Base-by-base conservation (phyloP, 371 early-diverging fungal species). In the Rhizopus delemar region DNA sequence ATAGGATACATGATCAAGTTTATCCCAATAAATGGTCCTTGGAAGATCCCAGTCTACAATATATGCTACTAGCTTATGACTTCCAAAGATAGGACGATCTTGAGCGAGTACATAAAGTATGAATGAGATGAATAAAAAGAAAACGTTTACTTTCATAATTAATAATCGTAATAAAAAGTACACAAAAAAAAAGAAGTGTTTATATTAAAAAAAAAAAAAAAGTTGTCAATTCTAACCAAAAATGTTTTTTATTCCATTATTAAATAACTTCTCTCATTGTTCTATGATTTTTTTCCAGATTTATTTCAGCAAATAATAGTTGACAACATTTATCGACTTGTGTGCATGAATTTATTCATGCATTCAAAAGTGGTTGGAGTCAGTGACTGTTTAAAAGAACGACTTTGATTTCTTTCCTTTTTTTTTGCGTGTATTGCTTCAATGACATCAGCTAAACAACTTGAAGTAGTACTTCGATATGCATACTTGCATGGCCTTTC, bases 1-100 rank as follows among this genome's bases (percentile, higher is more conserved):
- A 51, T 78, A 78, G 38, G 66, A 60, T 22, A 78, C 56, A 62
- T 75, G 78, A 38, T 78, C 78, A 2, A 78, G 39, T 39, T 74
- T 78, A 16, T 56, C 34, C 75, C 75, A 78, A 9, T 69, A 68
- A 62, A 78, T 73, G 13, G 38, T 36, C 7, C 53, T 62, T 11
- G 78, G 78, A 16, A 73, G 48, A 68, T 74, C 77, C 78, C 78
- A 77, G 39, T 77, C 78, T n/a, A 68, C 67, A 46, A 77, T 55
- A 41, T 77, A 77, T 28, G 78, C 70, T 13, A 63, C 56, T 22
- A 77, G 34, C 38, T 49, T 41, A 34, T 61, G 66, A 8, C 34
- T 41, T 7, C 66, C 66, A 41, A 57, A 66, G 22, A 53, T 56
- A n/a, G 46, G 60, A 9, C 29, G 38, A 1, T n/a, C 36, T 34